phyloP scores from a whole-genome alignment of 805 yeast genomes.

The Naumovozyma dairenensis region DNA sequence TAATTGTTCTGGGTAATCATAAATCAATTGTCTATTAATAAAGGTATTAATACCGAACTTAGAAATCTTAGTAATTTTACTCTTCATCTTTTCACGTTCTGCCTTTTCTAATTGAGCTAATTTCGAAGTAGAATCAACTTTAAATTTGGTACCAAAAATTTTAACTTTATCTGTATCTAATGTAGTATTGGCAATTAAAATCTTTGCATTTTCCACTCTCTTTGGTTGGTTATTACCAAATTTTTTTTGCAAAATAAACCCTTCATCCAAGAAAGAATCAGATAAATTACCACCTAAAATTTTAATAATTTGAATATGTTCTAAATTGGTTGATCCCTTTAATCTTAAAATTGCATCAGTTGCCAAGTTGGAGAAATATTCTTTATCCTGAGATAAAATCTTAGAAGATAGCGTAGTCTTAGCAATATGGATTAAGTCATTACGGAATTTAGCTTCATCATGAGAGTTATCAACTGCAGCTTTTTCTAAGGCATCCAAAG shows the following conservation, averaged over 20 bases:
- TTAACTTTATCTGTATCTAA: slow-evolving; percentile 97
- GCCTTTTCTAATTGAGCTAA: slow-evolving; percentile 91
- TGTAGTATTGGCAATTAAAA: slow-evolving; percentile 89
- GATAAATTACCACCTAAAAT: slow-evolving; percentile 86
- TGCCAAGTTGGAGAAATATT: slow-evolving; percentile 77
- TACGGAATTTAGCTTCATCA: slow-evolving; percentile 49
- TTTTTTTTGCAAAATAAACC: slow-evolving; percentile 81
- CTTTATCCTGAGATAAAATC: slow-evolving; percentile 90
- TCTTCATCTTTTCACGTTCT: slow-evolving; percentile 86
- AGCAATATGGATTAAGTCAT: slow-evolving; percentile 79
- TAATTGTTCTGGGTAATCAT: slow-evolving; percentile 96
- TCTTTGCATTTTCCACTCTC: slow-evolving; percentile 68
- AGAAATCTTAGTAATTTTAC: slow-evolving; percentile 79
- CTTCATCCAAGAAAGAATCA: slow-evolving; percentile 93
- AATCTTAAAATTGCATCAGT: slow-evolving; percentile 88
- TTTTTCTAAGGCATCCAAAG: slow-evolving; percentile 66
- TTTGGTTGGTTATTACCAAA: slow-evolving; percentile 95
- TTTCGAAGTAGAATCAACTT: slow-evolving; percentile 90
- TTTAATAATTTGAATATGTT: slow-evolving; percentile 87
- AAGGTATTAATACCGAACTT: slow-evolving; percentile 81
- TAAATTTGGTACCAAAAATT: slow-evolving; percentile 94
- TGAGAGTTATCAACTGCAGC: slow-evolving; percentile 66
- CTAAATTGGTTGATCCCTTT: slow-evolving; percentile 78
- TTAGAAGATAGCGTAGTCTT: slow-evolving; percentile 90
- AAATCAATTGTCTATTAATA: slow-evolving; percentile 91